Evolutionary conservation across 2,329 filamentous ascomycete genomes (phyloP).

Genomic region (Stagonosporopsis tanaceti): DNA sequence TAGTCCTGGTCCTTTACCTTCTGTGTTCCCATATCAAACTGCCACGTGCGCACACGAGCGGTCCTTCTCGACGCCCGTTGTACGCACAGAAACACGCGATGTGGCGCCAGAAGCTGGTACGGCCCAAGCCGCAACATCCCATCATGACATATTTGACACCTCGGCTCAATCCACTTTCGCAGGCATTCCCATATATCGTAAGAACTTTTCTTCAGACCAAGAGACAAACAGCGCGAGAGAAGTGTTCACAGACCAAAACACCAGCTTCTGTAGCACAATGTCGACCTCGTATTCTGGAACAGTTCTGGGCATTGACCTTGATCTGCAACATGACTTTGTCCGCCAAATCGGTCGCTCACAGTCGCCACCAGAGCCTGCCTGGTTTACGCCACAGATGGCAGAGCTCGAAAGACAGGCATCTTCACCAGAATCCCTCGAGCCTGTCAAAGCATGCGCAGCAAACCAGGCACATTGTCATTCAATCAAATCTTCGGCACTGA

Average conservation of each 20-base stretch:
- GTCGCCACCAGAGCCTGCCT: conserved; percentile 34
- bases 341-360: conserved; percentile 26
- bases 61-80: conserved; percentile 26
- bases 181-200: conserved; percentile 31
- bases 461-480: conserved; percentile 19
- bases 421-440: conserved; percentile 19
- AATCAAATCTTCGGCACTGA: conserved; percentile 48
- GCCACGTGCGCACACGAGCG: conserved; percentile 26
- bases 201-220: conserved; percentile 28
- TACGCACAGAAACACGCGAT: conserved; percentile 33
- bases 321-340: conserved; percentile 36
- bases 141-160: conserved; percentile 30
- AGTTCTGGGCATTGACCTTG: conserved; percentile 46
- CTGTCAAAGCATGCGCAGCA: background rate
- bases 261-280: conserved; percentile 46
- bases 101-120: conserved; percentile 24
- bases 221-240: conserved; percentile 26
- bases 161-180: conserved; percentile 34
- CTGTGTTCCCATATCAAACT: conserved; percentile 20
- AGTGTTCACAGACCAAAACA: conserved; percentile 32
- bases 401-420: conserved; percentile 30
- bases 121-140: conserved; percentile 21
- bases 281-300: conserved; percentile 47
- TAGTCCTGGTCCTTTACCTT: conserved; percentile 13
- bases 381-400: conserved; percentile 37